Evolutionary conservation across 2,329 filamentous ascomycete species (phyloP).

Genomic region (Fusarium sp.): DNA sequence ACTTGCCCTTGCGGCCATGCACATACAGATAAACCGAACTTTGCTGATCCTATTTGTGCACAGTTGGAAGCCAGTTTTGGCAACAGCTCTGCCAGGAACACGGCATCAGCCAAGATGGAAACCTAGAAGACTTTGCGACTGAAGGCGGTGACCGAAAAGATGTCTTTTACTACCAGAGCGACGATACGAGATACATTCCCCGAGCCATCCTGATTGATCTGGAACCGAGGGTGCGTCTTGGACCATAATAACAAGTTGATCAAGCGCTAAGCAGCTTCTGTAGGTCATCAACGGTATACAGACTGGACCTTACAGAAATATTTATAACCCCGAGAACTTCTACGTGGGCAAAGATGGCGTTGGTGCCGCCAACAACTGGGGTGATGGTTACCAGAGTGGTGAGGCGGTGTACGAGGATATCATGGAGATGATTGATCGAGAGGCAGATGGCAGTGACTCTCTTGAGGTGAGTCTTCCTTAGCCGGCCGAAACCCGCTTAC

Average conservation of each 20-base stretch:
- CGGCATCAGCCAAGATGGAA: constrained; percentile 96
- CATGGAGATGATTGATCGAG: constrained; percentile 99
- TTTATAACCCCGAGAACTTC: constrained; percentile 99
- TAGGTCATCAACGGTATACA: constrained; percentile 91
- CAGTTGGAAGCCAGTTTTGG: constrained; percentile 98
- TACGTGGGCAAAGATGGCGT: constrained; percentile 94
- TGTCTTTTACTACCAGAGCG: constrained; percentile 99
- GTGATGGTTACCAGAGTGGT: constrained; percentile 92
- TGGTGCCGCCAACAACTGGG: constrained; percentile 98
- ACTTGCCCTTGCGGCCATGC: neutral
- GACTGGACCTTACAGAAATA: constrained; percentile 93
- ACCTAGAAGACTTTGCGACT: constrained; percentile 96
- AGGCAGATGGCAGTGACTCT: constrained; percentile 97
- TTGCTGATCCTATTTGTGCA: constrained; percentile 47
- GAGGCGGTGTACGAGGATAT: constrained; percentile 95
- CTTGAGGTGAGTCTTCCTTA: constrained; percentile 67
- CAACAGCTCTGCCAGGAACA: constrained; percentile 98
- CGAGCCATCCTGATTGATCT: constrained; percentile 94
- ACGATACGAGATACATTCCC: constrained; percentile 98
- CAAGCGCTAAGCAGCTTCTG: constrained; percentile 16
- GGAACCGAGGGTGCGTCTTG: constrained; percentile 77
- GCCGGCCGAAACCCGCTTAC: neutral
- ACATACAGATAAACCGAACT: neutral
- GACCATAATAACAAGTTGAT: neutral
- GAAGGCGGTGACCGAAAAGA: constrained; percentile 98